Base-by-base conservation (phyloP, 202 grass and related monocot species). In the Zoysia matrella region DNA sequence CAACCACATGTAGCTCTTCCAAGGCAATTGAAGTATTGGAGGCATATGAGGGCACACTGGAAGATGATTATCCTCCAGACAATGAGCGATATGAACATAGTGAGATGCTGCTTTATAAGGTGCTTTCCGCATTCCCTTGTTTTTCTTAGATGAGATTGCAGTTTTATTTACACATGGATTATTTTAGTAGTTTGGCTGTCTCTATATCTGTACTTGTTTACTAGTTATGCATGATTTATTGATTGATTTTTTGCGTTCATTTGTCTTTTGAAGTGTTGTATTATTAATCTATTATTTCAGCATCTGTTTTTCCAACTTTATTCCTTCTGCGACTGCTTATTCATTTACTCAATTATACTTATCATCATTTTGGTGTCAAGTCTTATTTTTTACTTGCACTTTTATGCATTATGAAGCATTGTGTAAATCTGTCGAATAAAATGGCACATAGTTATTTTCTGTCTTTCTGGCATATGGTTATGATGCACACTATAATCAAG, bases 31-130 rank as follows among this genome's bases (percentile, higher is more conserved):
- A 99, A 87, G 89, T 99, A 66, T 80, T 99, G 75, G 97, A 97
- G 82, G 97, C 97, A 80, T 99, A 91, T 52, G 97, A 99, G 83
- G 97, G 97, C 51, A 99, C 97, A 72, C 65, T 99, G 44, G 97
- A 97, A 88, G 97, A 99, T 85, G 93, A 99, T 86, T 99, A 99
- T 90, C 97, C 97, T 79, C 97, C 97, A 44, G 97, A 97, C 68
- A 99, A 91, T 13, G 97, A 99, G 84, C 86, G 89, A 76, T 97
- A 94, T 69, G 97, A 99, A 87, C 97, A 99, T 72, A 88, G 88
- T 84, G 97, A 99, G 87, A 99, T 99, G 97, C 89, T 99, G 63
- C 67, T 99, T 71, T 99, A 97, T 85, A 99, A 97, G 97, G 97
- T 98, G 78, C 44, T 54, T 88, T 41, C 51, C 53, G 64, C 11